These are phyloP conservation scores for Candida mesenterica DNA, from an alignment of 1,139 yeast genomes.

Conservation along the genomic window DNA sequence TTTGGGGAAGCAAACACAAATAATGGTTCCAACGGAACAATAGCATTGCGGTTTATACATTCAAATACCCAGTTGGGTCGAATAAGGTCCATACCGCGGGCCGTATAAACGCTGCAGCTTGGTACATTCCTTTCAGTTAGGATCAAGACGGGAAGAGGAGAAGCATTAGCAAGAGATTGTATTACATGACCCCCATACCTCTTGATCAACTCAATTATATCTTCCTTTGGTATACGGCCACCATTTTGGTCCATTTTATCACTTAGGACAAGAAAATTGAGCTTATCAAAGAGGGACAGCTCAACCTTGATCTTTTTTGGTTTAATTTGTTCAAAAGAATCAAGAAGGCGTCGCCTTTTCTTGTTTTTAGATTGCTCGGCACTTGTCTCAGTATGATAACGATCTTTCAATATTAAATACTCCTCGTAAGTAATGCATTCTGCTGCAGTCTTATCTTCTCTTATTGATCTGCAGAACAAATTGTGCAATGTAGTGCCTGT, in stretches of 20 bases:
- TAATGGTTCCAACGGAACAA: constrained; percentile 59
- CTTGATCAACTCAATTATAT: constrained; percentile 38
- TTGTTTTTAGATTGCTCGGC: constrained; percentile 31
- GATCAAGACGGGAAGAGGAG: constrained; percentile 11
- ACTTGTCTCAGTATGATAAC: constrained; percentile 22
- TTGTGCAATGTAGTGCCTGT: constrained; percentile 72
- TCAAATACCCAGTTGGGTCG: constrained; percentile 73
- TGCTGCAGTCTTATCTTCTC: constrained; percentile 64
- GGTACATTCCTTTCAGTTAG: constrained; percentile 22
- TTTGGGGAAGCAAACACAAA: constrained; percentile 41
- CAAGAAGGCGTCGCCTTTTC: constrained; percentile 13
- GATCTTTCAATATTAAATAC: constrained; percentile 37
- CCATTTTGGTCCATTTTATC: constrained; percentile 35
- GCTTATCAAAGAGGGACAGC: constrained; percentile 24
- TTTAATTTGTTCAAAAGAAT: constrained; percentile 12
- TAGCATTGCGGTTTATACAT: constrained; percentile 43
- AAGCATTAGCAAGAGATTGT: constrained; percentile 10
- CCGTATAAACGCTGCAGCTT: constrained; percentile 30
- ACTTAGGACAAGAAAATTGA: constrained; percentile 38
- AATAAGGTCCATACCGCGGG: constrained; percentile 57
- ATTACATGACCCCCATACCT: constrained; percentile 51
- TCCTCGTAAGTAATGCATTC: constrained; percentile 61
- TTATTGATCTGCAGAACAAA: constrained; percentile 65
- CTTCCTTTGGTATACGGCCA: constrained; percentile 28
- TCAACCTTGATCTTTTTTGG: constrained; percentile 13